Percentiles rank a stretch among this genome's conserved stretches.
phyloP scores from a whole-genome alignment of 352 stramenopile species.

The Globisporangium nunn region DNA sequence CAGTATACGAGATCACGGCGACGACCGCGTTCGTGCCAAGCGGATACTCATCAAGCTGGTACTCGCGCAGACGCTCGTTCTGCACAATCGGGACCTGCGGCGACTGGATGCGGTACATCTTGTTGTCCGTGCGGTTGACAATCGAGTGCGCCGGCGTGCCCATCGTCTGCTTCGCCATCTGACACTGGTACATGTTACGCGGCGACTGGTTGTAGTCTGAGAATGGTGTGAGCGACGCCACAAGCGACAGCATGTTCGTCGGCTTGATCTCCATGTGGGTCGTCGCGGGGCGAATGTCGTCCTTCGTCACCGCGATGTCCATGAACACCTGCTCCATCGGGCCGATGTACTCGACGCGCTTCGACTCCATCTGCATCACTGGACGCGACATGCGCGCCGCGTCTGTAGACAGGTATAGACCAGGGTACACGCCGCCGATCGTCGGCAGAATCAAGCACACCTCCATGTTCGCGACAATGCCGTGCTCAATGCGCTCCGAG shows the following conservation, averaged over 20 bases:
- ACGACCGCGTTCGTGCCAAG: constrained; percentile 99
- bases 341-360: constrained; percentile 95
- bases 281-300: constrained; percentile 93
- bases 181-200: constrained; percentile 99
- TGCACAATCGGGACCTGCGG: constrained; percentile 98
- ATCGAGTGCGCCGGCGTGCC: constrained; percentile 97
- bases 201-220: constrained; percentile 99
- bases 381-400: constrained; percentile 92
- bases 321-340: constrained; percentile 98
- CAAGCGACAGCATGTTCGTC: constrained; percentile 99
- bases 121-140: constrained; percentile 96
- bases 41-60: constrained; percentile 98
- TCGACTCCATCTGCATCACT: constrained; percentile 87
- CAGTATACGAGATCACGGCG: constrained; percentile 99
- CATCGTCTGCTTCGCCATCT: constrained; percentile 99
- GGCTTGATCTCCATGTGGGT: constrained; percentile 99
- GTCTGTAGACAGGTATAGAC: constrained; percentile 96
- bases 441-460: constrained; percentile 76
- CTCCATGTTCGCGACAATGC: constrained; percentile 74
- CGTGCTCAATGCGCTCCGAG: constrained; percentile 44
- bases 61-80: constrained; percentile 93
- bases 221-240: constrained; percentile 98
- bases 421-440: constrained; percentile 93
- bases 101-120: constrained; percentile 98
- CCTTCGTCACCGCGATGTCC: constrained; percentile 95